These are phyloP conservation scores for Exophiala calicioides DNA, from an alignment of 2,329 filamentous ascomycete genomes.

Conservation along the genomic window DNA sequence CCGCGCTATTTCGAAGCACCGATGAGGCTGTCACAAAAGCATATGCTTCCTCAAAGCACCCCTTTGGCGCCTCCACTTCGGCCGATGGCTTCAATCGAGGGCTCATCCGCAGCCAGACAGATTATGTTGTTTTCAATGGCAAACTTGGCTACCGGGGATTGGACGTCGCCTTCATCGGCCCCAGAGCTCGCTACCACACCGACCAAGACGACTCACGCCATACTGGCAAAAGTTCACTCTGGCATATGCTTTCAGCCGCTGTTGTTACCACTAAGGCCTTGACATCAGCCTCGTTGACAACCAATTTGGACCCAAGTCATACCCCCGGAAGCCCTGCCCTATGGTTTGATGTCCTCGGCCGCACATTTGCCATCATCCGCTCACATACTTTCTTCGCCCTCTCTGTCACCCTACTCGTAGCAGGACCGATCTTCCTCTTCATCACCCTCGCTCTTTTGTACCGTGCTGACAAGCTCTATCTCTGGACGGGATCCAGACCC, in stretches of 20 bases:
- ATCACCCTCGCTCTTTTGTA: constrained; percentile 68
- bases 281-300: constrained; percentile 59
- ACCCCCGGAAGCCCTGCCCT: constrained; percentile 58
- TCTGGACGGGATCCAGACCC: constrained; percentile 69
- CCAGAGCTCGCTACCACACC: constrained; percentile 85
- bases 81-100: constrained; percentile 81
- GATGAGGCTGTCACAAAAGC: constrained; percentile 82
- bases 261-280: constrained; percentile 72
- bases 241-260: constrained; percentile 92
- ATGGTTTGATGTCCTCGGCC: constrained; percentile 93
- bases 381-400: constrained; percentile 84
- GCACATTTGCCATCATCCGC: constrained; percentile 73
- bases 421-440: constrained; percentile 72
- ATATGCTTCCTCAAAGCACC: constrained; percentile 70
- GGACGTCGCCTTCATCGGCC: constrained; percentile 88
- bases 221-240: constrained; percentile 66
- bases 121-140: constrained; percentile 80
- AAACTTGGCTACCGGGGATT: constrained; percentile 80
- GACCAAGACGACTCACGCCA: constrained; percentile 82
- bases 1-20: constrained; percentile 82
- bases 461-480: constrained; percentile 79
- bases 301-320: constrained; percentile 18
- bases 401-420: constrained; percentile 79
- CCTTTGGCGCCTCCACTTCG: constrained; percentile 80
- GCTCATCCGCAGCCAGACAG: constrained; percentile 80